Base-by-base conservation (phyloP, 2,329 filamentous ascomycete genomes). In the Penicillium sp. region DNA sequence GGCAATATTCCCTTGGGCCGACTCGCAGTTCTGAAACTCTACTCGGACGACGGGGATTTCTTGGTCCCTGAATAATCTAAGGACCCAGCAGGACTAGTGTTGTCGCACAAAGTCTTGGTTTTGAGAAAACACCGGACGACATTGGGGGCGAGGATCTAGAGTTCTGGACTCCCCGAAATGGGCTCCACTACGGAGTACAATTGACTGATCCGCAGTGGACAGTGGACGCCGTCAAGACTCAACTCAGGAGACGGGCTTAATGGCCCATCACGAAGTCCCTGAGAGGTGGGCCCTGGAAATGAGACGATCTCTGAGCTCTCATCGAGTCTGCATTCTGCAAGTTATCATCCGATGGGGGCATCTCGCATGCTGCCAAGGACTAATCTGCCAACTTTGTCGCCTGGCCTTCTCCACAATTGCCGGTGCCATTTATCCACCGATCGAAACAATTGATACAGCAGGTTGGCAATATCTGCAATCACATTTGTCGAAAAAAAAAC, bases 21-120 rank as follows among this genome's bases (percentile, higher is more conserved):
- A 22, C 49, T 22, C 10, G 47, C 28, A 50, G 28, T 51, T 51
- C 49, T 51, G 49, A 51, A 51, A 51, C 49, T 51, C 49, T 51
- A 35, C 49, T 35, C 49, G n/a, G 30, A 51, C 49, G 28, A 51
- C 28, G 19, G 24, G 8, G n/a, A 35, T 17, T 8, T 37, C 30
- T 51, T 35, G 49, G 28, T 51, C 49, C 26, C 30, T 13, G 47
- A 35, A 30, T 17, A 35, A 30, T 17, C 28, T 12, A 50, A 10
- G 2, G 26, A 50, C 28, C n/a, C 10, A 19, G 47, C 28, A 30
- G 28, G 47, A 50, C 28, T 50, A 35, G 47, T 22, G 26, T 19
- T 33, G 26, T 51, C 49, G 49, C 49, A 51, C 49, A 51, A 51
- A 13, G 28, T 4, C 30, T 51, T 51, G 30, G 12, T 22, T 33